A percentile compares a stretch with the other conserved stretches of the same genome.
Evolutionary conservation across 495 filamentous ascomycete species (phyloP).

Genomic region (Aspergillus nidulans): DNA sequence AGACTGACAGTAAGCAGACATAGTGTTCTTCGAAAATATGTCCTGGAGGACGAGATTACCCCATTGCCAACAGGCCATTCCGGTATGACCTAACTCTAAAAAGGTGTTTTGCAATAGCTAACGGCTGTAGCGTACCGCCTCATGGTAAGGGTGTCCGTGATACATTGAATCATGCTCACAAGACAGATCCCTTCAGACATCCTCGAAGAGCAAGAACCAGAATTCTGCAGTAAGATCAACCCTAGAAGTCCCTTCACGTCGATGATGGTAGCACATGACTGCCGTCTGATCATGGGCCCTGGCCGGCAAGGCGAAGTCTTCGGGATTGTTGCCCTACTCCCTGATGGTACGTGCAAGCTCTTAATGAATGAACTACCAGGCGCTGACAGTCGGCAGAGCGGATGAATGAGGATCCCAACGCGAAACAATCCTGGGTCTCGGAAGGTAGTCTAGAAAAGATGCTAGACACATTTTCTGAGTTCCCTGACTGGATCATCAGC

Average conservation of each 20-base stretch:
- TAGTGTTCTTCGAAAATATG: slow-evolving; percentile 7
- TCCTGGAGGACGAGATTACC: not conserved
- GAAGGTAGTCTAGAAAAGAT: slow-evolving; percentile 31
- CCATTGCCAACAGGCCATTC: slow-evolving; percentile 21
- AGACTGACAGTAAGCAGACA: not conserved
- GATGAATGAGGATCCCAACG: slow-evolving; percentile 23
- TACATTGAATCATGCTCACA: not conserved
- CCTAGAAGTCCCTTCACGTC: slow-evolving; percentile 16
- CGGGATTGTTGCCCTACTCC: slow-evolving; percentile 12
- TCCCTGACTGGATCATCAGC: slow-evolving; percentile 25
- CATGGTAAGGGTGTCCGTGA: slow-evolving; percentile 11
- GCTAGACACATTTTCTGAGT: slow-evolving; percentile 34
- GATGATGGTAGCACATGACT: slow-evolving; percentile 8
- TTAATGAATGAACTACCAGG: not conserved
- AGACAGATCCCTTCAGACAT: slow-evolving; percentile 17
- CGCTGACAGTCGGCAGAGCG: slow-evolving; percentile 13
- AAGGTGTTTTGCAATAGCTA: not conserved
- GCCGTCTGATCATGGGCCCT: slow-evolving; percentile 13
- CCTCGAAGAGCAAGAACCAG: slow-evolving; percentile 17
- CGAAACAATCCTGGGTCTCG: slow-evolving; percentile 17
- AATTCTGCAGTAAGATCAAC: slow-evolving; percentile 24
- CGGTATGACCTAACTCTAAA: slow-evolving; percentile 10
- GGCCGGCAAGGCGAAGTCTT: slow-evolving; percentile 5
- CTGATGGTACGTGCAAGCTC: slow-evolving; percentile 7
- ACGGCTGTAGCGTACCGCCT: slow-evolving; percentile 22